These are phyloP conservation scores for Dacryopinax primogenitus DNA, from an alignment of 768 basidiomycete genomes.

Conservation along the genomic window DNA sequence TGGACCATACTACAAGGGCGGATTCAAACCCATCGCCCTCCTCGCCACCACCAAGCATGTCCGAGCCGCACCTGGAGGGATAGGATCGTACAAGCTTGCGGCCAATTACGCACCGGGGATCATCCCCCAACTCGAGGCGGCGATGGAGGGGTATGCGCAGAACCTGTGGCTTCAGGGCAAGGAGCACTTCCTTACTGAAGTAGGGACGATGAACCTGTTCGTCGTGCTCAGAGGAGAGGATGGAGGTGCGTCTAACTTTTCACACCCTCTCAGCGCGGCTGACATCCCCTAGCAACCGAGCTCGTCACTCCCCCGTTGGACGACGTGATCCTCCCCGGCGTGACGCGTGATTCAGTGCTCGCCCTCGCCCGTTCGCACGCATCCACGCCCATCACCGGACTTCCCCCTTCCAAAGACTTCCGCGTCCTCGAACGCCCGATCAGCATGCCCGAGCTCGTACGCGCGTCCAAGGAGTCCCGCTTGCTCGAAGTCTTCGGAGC, in stretches of 20 bases:
- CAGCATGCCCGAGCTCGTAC: constrained; percentile 62
- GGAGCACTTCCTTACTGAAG: constrained; percentile 40
- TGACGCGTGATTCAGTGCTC: constrained; percentile 33
- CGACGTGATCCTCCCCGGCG: constrained; percentile 35
- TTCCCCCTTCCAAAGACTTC: constrained; percentile 38
- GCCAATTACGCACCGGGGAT: constrained; percentile 84
- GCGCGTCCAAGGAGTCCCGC: constrained; percentile 30
- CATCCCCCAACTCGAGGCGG: constrained; percentile 68
- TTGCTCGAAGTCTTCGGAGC: constrained; percentile 41
- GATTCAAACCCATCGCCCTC: constrained; percentile 84
- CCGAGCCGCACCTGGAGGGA: constrained; percentile 43
- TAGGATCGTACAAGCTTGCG: constrained; percentile 77
- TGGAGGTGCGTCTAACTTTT: constrained; percentile 36
- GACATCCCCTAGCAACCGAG: constrained; percentile 22
- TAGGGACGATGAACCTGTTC: constrained; percentile 90
- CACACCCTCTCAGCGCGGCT: background rate
- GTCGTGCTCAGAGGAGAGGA: constrained; percentile 60
- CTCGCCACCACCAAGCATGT: constrained; percentile 46
- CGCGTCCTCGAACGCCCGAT: constrained; percentile 55
- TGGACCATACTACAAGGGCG: constrained; percentile 72
- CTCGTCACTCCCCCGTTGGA: constrained; percentile 33
- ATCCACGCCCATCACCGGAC: constrained; percentile 30
- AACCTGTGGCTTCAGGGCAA: constrained; percentile 80
- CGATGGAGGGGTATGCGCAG: constrained; percentile 65
- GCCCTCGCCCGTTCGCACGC: constrained; percentile 23